Base-by-base conservation (phyloP, 2,329 filamentous ascomycete species). In the Paradendryphiella salina region DNA sequence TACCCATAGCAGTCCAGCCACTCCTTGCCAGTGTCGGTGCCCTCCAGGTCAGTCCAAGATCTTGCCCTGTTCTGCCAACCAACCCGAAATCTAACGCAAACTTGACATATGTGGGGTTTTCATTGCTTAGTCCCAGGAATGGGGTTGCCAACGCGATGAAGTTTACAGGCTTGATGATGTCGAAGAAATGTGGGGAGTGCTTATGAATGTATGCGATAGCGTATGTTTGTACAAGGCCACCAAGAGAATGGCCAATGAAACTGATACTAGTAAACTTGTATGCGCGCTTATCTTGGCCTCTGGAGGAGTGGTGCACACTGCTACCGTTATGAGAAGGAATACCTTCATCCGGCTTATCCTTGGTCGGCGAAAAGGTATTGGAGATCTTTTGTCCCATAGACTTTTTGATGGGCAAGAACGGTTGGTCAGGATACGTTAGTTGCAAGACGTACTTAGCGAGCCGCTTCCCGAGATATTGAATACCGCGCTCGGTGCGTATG, bases 141-240 rank as follows among this genome's bases (percentile, higher is more conserved):
- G 93, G 93, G 0, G 92, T 87, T 13, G 93, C 92, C 60, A 97
- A 77, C 21, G 88, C 82, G 59, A 97, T 87, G 67, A 97, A 97
- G 69, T 96, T 96, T 70, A 96, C 79, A 0, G 93, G 93, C 57
- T 85, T 83, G 63, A 96, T 96, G 4, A 85, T 77, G 41, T 92
- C 82, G 64, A 97, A 97, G 71, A 97, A 97, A 8, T 86, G 78
- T 1, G 93, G 93, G 0, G 90, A 96, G 71, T 97, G 91, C 69
- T 96, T 96, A 64, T 96, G 89, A 37, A 97, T 96, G 70, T 97
- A 97, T 7, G 92, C 93, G 50, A 97, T 86, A 2, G 93, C 93
- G 70, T 97, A 97, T 0, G 89, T 96, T 72, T 97, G 93, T 13
- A 96, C 82, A 14, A 96, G 78, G 0, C 93, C 93, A 21, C 93